These are phyloP conservation scores for Russula earlei DNA, from an alignment of 768 basidiomycete species.

Conservation along the genomic window DNA sequence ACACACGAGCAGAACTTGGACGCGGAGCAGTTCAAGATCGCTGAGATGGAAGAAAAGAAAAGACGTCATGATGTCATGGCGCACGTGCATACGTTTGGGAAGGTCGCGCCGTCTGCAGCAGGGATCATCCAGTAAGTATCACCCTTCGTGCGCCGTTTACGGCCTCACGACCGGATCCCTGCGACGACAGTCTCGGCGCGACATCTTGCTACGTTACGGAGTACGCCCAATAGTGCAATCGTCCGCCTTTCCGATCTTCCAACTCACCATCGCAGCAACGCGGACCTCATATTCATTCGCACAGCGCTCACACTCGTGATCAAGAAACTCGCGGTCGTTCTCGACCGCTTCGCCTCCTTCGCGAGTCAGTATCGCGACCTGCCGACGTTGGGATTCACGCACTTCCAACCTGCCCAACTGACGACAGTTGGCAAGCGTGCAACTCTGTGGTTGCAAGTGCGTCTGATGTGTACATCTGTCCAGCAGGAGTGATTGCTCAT, in stretches of 20 bases:
- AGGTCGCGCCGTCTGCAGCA: conserved; percentile 86
- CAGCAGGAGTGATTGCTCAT: not conserved
- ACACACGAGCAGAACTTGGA: conserved; percentile 53
- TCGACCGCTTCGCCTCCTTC: conserved; percentile 79
- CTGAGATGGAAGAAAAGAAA: conserved; percentile 94
- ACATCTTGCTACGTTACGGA: conserved; percentile 99
- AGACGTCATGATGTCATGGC: conserved; percentile 99
- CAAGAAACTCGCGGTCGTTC: conserved; percentile 80
- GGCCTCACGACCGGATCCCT: not conserved
- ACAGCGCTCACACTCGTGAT: conserved; percentile 78
- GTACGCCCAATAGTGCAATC: conserved; percentile 35
- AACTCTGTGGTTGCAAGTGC: conserved; percentile 90
- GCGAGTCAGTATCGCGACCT: conserved; percentile 79
- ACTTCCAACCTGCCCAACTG: conserved; percentile 97
- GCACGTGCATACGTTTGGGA: conserved; percentile 95
- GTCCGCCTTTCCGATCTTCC: not conserved
- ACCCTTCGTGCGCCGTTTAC: not conserved
- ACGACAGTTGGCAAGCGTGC: conserved; percentile 97
- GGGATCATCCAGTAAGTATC: conserved; percentile 83
- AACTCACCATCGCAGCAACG: conserved; percentile 54
- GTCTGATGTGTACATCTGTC: conserved; percentile 5
- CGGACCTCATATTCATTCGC: conserved; percentile 94
- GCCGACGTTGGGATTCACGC: conserved; percentile 94
- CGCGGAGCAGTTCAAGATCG: conserved; percentile 82
- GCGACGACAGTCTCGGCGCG: conserved; percentile 65